Conservation (phyloP, 176 grass and related monocot species). For the Aegilops bicornis region DNA sequence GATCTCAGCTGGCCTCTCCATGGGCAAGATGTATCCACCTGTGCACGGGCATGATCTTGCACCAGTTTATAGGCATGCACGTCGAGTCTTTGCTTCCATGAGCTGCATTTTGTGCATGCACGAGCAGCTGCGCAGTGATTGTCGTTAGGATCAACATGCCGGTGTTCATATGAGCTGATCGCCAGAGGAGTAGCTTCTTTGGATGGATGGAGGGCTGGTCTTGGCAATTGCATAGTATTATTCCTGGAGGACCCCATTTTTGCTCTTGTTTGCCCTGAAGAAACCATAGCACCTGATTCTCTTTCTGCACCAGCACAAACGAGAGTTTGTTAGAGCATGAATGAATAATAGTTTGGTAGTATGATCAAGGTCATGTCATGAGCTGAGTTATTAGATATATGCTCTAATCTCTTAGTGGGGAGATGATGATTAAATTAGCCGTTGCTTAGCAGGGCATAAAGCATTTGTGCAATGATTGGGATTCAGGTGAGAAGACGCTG, state of each 20-base stretch:
- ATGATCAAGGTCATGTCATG: neutral
- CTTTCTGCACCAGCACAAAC: conserved; percentile 40
- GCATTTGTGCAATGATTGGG: conserved; percentile 4
- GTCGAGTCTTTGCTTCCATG: neutral
- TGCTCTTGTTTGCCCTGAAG: conserved; percentile 28
- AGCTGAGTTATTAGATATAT: neutral
- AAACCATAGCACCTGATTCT: conserved; percentile 51
- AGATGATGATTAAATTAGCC: conserved; percentile 25
- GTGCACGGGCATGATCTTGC: neutral
- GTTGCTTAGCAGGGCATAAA: conserved; percentile 8
- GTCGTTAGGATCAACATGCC: neutral
- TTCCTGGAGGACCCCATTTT: conserved; percentile 19
- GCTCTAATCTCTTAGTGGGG: conserved; percentile 14
- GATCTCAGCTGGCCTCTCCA: neutral
- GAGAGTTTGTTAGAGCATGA: neutral
- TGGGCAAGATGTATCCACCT: neutral
- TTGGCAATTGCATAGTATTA: neutral
- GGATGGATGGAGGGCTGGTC: neutral
- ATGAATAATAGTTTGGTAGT: neutral
- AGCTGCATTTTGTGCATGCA: neutral
- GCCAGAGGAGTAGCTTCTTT: neutral
- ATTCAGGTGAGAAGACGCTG: conserved; percentile 3
- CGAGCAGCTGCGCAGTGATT: neutral
- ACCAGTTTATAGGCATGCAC: neutral
- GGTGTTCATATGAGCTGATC: neutral